A percentile compares a stretch with the other conserved stretches of the same genome.
Conservation (phyloP, 345 rosid species). For the Citrus australasica region DNA sequence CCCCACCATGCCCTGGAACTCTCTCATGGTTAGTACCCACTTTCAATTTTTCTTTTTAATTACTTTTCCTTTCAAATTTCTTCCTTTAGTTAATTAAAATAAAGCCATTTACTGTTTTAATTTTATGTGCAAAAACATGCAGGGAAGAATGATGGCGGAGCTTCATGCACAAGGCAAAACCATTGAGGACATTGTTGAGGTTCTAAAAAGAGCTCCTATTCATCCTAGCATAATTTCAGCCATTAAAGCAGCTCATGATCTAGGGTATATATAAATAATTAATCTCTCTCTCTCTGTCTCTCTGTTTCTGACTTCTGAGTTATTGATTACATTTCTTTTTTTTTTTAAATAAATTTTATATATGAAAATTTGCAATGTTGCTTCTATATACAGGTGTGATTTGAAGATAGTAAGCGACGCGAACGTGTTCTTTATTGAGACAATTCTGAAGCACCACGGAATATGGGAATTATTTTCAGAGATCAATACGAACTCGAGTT, state of each 20-base stretch:
- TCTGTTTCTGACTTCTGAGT: no score
- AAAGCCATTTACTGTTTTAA: neutral
- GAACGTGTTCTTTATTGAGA: slow-evolving; percentile 67
- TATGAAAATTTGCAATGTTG: no score
- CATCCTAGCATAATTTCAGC: slow-evolving; percentile 69
- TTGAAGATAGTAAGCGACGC: slow-evolving; percentile 79
- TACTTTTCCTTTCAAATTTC: no score
- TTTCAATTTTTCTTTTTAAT: no score
- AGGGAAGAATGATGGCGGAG: slow-evolving; percentile 82
- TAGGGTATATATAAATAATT: slow-evolving; percentile 37
- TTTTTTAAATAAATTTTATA: no score
- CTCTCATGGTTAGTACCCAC: slow-evolving; percentile 45
- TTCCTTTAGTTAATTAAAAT: no score
- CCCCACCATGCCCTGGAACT: slow-evolving; percentile 89
- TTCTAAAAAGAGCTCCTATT: slow-evolving; percentile 46
- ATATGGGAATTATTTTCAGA: slow-evolving; percentile 61
- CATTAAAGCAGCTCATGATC: slow-evolving; percentile 66
- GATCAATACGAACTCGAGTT: slow-evolving; percentile 68
- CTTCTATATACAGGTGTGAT: slow-evolving; percentile 39
- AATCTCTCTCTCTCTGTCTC: neutral
- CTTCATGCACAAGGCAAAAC: slow-evolving; percentile 56
- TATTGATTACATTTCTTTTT: no score
- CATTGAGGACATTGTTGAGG: slow-evolving; percentile 53
- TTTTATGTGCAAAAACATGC: slow-evolving; percentile 9
- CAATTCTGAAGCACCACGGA: slow-evolving; percentile 61